A percentile compares a stretch with the other conserved stretches of the same genome.
phyloP scores from a whole-genome alignment of 2,329 filamentous ascomycete genomes.

The Ploettnerulaceae sp. region DNA sequence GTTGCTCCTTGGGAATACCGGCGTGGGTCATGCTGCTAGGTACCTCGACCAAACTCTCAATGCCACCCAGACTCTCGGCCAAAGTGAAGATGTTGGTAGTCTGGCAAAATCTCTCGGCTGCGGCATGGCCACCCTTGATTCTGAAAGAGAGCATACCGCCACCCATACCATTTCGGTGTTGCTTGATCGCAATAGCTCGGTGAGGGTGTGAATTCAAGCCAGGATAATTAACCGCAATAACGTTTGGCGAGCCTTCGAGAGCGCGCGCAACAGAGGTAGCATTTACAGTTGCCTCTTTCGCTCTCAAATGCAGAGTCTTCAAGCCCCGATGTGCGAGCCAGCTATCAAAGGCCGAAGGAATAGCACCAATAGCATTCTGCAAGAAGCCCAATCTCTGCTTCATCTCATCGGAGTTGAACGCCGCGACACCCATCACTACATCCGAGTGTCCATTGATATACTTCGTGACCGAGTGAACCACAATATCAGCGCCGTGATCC shows the following conservation, averaged over 20 bases:
- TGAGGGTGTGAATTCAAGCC: slow-evolving; percentile 85
- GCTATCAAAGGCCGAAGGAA: slow-evolving; percentile 91
- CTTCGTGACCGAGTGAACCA: slow-evolving; percentile 96
- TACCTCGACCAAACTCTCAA: slow-evolving; percentile 88
- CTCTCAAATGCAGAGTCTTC: slow-evolving; percentile 93
- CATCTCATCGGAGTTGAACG: slow-evolving; percentile 83
- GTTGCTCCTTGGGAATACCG: slow-evolving; percentile 83
- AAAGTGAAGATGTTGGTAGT: slow-evolving; percentile 85
- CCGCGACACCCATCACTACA: slow-evolving; percentile 95
- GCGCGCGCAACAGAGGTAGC: slow-evolving; percentile 71
- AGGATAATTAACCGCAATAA: slow-evolving; percentile 92
- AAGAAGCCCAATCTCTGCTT: slow-evolving; percentile 78
- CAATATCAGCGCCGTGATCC: slow-evolving; percentile 91
- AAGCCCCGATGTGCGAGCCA: slow-evolving; percentile 97
- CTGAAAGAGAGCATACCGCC: slow-evolving; percentile 98
- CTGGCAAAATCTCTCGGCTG: slow-evolving; percentile 90
- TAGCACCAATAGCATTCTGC: slow-evolving; percentile 94
- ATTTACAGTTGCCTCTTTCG: slow-evolving; percentile 77
- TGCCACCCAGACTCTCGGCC: slow-evolving; percentile 85
- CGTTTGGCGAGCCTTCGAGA: slow-evolving; percentile 73
- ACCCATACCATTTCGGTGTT: slow-evolving; percentile 91
- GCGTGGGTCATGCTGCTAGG: slow-evolving; percentile 96
- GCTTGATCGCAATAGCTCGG: slow-evolving; percentile 75
- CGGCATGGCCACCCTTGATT: slow-evolving; percentile 77
- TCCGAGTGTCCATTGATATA: slow-evolving; percentile 98